Base-by-base conservation (phyloP, 1,284 basidiomycete species). In the Puccinia triticina region DNA sequence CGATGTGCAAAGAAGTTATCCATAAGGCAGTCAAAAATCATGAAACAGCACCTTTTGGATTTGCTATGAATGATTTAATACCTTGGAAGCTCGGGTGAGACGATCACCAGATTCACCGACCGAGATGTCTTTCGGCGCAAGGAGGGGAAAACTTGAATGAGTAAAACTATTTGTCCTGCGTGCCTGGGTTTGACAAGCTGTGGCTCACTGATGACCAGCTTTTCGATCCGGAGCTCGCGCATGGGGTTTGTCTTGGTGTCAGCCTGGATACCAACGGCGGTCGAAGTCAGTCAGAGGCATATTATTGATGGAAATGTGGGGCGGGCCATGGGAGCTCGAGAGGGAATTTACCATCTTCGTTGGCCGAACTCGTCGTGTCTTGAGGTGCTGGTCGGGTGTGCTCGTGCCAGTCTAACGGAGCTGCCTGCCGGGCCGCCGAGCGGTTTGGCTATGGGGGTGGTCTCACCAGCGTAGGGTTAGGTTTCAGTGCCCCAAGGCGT, bases 101-200 rank as follows among this genome's bases (percentile, higher is more conserved):
- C 96, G 92, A 92, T 99, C 96, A 90, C 96, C 96, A 86, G 96
- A 98, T 91, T 98, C 96, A 88, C 97, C 96, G 87, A 99, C 97
- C 86, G 95, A 98, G 89, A 99, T 99, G 92, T 99, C 95, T 96
- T 37, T 14, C 18, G 84, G 29, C 8, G 23, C 48, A 57, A 77
- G 18, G 21, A n/a, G 2, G 61, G 34, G 11, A 29, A 26, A 40
- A 32, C 29, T n/a, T 29, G 10, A 55, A 18, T 61, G 43, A 55
- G 66, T 48, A 53, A 43, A 4, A 11, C 14, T 34, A 7, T 10
- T 61, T 40, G 1, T 23, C 67, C 26, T n/a, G 26, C 46, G 18
- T 16, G 4, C 69, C 21, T 53, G 18, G 29, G 26, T 29, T 50
- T 11, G 32, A 69, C 37, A 11, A n/a, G 64, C 11, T 37, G n/a